Evolutionary conservation across 1,284 basidiomycete species (phyloP).

Genomic region (Xerocomus cyaneibrunnescens): DNA sequence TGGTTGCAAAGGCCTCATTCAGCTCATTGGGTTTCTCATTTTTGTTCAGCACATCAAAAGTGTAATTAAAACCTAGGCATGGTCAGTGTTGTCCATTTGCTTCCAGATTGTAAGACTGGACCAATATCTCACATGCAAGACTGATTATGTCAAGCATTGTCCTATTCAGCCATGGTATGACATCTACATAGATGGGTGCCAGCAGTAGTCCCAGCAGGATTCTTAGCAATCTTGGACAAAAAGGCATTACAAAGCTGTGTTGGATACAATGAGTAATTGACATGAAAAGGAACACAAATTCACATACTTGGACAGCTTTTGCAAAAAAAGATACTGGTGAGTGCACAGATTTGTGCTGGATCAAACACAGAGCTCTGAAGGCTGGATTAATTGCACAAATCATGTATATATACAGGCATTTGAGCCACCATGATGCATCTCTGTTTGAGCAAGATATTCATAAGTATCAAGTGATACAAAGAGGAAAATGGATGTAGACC

Average conservation of each 20-base stretch:
- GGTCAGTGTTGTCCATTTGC: neutral
- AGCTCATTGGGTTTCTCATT: neutral
- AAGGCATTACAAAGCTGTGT: conserved; percentile 48
- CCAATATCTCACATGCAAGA: conserved; percentile 47
- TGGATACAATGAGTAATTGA: neutral
- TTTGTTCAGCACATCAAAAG: neutral
- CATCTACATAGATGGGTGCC: conserved; percentile 41
- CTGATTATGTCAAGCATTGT: conserved; percentile 71
- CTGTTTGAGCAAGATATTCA: neutral
- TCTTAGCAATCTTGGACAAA: conserved; percentile 34
- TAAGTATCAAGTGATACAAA: neutral
- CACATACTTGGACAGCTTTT: conserved; percentile 48
- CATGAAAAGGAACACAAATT: neutral
- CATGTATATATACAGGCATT: neutral
- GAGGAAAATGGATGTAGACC: conserved; percentile 4
- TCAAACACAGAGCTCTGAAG: conserved; percentile 61
- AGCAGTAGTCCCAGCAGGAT: conserved; percentile 11
- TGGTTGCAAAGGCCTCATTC: neutral
- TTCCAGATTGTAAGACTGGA: neutral
- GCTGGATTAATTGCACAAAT: neutral
- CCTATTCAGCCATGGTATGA: conserved; percentile 54
- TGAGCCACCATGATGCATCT: conserved; percentile 17
- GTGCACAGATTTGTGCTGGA: conserved; percentile 50
- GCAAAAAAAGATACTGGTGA: conserved; percentile 55
- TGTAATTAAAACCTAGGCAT: neutral